phyloP scores from a whole-genome alignment of 23 red algal genomes.

The Chondrus crispus region DNA sequence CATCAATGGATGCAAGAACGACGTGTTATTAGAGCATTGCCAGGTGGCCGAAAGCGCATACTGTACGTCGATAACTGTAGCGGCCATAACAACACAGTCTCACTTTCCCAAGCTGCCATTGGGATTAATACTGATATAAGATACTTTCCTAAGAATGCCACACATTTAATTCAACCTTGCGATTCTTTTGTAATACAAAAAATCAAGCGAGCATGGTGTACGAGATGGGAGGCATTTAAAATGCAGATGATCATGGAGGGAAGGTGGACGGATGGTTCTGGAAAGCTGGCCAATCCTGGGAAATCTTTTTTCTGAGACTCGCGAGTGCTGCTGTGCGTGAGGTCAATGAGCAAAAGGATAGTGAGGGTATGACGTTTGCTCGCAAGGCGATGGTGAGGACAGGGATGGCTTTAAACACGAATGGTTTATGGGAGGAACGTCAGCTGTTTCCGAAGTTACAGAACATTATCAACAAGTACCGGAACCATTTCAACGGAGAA shows the following conservation, averaged over 20 bases:
- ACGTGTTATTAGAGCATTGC: background rate
- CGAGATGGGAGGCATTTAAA: background rate
- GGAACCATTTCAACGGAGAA: background rate
- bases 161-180: background rate
- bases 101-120: background rate
- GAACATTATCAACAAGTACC: background rate
- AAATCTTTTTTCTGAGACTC: background rate
- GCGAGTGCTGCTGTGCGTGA: background rate
- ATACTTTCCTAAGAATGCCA: background rate
- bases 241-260: background rate
- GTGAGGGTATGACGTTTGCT: background rate
- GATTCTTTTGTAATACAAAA: slow-evolving; percentile 13
- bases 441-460: background rate
- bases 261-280: background rate
- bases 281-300: background rate
- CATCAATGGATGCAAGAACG: background rate
- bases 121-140: background rate
- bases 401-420: background rate
- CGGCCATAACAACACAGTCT: background rate
- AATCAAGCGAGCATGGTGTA: background rate
- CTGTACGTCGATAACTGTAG: background rate
- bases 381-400: background rate
- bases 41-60: background rate
- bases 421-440: background rate
- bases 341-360: background rate